Evolutionary conservation across 2,329 filamentous ascomycete species (phyloP).

Genomic region (Colletotrichum lentis): DNA sequence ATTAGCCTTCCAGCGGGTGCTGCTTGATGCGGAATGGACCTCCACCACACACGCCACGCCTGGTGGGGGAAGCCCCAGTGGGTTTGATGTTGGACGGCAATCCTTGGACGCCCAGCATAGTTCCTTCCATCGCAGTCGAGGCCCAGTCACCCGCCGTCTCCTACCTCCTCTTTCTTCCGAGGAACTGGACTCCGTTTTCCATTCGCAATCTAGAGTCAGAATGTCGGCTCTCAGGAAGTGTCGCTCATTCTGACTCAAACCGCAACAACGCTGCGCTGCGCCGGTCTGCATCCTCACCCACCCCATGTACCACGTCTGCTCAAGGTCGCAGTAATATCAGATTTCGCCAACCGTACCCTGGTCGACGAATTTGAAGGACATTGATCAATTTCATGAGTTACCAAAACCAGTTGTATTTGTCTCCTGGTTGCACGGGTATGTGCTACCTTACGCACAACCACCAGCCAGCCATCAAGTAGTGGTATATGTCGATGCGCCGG

Average conservation of each 20-base stretch:
- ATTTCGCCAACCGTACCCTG: not conserved
- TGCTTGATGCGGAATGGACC: conserved; percentile 23
- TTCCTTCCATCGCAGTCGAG: conserved; percentile 3
- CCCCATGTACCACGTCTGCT: not conserved
- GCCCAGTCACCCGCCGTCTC: conserved; percentile 10
- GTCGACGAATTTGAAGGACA: not conserved
- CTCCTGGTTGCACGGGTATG: not conserved
- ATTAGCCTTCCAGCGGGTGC: conserved; percentile 18
- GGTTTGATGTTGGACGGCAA: conserved; percentile 6
- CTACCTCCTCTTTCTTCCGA: conserved; percentile 11
- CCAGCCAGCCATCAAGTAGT: not conserved
- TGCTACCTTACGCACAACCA: not conserved
- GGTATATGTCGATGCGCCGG: not conserved
- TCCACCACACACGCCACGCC: not conserved
- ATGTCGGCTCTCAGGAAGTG: conserved; percentile 10
- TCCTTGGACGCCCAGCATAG: conserved; percentile 12
- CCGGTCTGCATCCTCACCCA: not conserved
- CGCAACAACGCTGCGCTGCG: not conserved
- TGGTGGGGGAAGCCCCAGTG: conserved; percentile 20
- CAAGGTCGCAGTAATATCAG: not conserved
- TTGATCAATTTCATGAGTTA: conserved; percentile 2
- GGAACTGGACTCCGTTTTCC: not conserved
- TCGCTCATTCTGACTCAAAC: not conserved
- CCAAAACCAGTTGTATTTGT: not conserved
- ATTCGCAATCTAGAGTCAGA: not conserved